Evolutionary conservation across 164 flowering plant species (phyloP), one percentile per base, ranked within the genome.

Genomic region (Aristolochia fimbriata): DNA sequence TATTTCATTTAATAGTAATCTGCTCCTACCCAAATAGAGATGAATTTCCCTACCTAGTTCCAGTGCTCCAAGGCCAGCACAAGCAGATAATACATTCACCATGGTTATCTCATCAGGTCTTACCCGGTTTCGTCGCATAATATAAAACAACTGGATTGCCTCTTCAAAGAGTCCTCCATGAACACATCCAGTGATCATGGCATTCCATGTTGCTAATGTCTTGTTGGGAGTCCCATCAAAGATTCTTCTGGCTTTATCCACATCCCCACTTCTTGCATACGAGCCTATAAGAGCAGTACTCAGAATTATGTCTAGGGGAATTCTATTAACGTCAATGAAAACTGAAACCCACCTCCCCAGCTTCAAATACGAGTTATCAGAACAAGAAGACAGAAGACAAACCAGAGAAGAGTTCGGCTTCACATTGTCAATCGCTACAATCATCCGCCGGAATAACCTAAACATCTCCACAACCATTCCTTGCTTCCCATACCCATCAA

Each of bases 91-190:
- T 47, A 73, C 62, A 58, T 73, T 67, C 45, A 66, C 76, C 74
- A 74, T 62, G 0, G 78, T 72, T 27, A 74, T 67, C 69, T 79
- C 80, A 54, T 79, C 65, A 10, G 83, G 80, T 54, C 62, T 62
- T 47, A 70, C 50, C 8, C 25, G 48, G 21, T 43, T 27, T 4
- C 6, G 49, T 58, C 59, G 53, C 80, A 79, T 68, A 61, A 60
- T 66, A 48, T 45, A 15, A 57, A 70, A 74, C 64, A 72, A 58
- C 22, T 30, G 48, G 31, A 79, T 53, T 43, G 75, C 78, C 31
- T 77, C 73, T 19, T 64, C 65, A 24, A 62, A 57, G 59, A 54
- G 24, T 49, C 72, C 67, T 30, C 65, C 43, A 47, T 70, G 72
- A 47, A 70, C 72, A 62, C 57, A 76, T 23, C 76, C 76, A 27